A percentile compares a stretch with the other conserved stretches of the same genome.
phyloP scores from a whole-genome alignment of 2,329 filamentous ascomycete genomes.

The Calonectria naviculata region DNA sequence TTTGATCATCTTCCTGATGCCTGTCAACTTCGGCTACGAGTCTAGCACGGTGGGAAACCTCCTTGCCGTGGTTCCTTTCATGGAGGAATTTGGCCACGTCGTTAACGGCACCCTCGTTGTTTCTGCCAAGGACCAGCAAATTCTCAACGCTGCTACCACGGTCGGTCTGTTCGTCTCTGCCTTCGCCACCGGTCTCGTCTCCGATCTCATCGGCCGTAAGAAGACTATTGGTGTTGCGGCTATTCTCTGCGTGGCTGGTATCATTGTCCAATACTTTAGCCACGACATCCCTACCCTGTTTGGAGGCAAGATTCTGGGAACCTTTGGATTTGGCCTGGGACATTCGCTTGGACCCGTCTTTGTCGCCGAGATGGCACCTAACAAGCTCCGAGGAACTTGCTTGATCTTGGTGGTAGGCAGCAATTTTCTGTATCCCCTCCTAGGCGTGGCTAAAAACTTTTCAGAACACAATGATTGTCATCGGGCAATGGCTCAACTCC shows the following conservation, averaged over 20 bases:
- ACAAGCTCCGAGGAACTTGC: conserved; percentile 45
- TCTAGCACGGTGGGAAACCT: conserved; percentile 42
- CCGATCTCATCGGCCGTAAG: conserved; percentile 39
- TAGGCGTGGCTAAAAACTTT: background rate
- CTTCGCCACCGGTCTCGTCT: conserved; percentile 39
- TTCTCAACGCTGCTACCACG: conserved; percentile 43
- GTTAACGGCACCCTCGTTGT: conserved; percentile 35
- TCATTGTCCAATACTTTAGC: conserved; percentile 40
- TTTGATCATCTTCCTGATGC: conserved; percentile 41
- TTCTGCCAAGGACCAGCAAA: conserved; percentile 40
- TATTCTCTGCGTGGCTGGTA: conserved; percentile 34
- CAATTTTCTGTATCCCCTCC: background rate
- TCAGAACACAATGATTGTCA: conserved; percentile 47
- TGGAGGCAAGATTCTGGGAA: conserved; percentile 42
- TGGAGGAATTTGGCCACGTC: conserved; percentile 37
- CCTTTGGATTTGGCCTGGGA: conserved; percentile 44
- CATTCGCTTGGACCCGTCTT: conserved; percentile 45
- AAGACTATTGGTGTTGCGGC: conserved; percentile 37
- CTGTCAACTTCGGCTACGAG: conserved; percentile 45
- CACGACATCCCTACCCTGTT: conserved; percentile 38
- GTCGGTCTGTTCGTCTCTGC: conserved; percentile 44
- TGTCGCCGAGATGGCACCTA: conserved; percentile 45
- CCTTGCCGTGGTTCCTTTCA: conserved; percentile 42
- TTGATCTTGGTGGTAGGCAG: conserved; percentile 36
- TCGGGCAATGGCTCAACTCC: conserved; percentile 42